Evolutionary conservation across 495 filamentous ascomycete genomes (phyloP).

Genomic region (Cercophora newfieldiana): DNA sequence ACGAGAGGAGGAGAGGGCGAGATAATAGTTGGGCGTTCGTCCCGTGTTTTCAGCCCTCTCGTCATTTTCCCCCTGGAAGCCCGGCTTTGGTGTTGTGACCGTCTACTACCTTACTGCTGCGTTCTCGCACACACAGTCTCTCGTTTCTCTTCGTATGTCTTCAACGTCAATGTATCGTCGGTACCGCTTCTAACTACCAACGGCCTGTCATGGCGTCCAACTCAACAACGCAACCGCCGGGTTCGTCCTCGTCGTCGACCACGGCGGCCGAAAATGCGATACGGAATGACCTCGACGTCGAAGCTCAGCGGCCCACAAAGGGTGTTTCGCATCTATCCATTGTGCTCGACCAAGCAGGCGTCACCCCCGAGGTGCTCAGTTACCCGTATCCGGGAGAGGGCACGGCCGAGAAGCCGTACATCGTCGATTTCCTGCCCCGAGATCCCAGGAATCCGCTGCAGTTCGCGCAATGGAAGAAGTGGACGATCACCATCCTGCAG

Average conservation of each 20-base stretch:
- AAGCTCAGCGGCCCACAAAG: slow-evolving; percentile 26
- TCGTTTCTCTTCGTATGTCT: background rate
- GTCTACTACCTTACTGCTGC: too few relatives aligned
- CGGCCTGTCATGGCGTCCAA: background rate
- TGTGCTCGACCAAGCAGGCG: slow-evolving; percentile 39
- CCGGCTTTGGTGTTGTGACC: background rate
- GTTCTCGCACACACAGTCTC: background rate
- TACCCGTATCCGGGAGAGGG: slow-evolving; percentile 67
- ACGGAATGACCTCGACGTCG: slow-evolving; percentile 21
- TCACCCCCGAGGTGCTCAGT: slow-evolving; percentile 52
- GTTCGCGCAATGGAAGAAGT: slow-evolving; percentile 64
- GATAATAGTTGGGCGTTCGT: background rate
- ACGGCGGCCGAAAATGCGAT: background rate
- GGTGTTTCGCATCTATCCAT: slow-evolving; percentile 28
- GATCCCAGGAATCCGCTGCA: slow-evolving; percentile 73
- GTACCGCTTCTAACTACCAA: background rate
- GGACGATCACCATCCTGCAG: slow-evolving; percentile 64
- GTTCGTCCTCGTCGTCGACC: background rate
- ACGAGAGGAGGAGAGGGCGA: background rate
- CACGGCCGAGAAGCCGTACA: slow-evolving; percentile 71
- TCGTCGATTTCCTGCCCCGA: slow-evolving; percentile 70
- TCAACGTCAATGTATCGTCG: background rate
- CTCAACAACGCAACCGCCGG: background rate
- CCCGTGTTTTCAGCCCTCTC: background rate
- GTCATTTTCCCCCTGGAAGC: background rate